Conservation (phyloP, 352 stramenopile genomes). For the Pilasporangium apinafurcum region DNA sequence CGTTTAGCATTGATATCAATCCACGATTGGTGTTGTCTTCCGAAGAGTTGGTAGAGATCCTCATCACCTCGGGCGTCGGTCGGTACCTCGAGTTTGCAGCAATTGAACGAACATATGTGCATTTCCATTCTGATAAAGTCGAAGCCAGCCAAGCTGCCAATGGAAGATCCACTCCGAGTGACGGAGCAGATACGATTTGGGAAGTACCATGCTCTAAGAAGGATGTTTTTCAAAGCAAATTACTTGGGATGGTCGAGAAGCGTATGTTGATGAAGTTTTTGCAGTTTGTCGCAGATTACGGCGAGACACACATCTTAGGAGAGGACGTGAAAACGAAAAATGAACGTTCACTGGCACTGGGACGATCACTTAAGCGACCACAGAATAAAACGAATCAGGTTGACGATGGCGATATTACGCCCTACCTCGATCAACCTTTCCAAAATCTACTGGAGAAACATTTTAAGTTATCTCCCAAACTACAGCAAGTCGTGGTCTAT, state of each 20-base stretch:
- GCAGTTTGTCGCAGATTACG: conserved; percentile 85
- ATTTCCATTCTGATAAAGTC: conserved; percentile 19
- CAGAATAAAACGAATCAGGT: conserved; percentile 81
- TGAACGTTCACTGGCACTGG: conserved; percentile 70
- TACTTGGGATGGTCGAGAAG: conserved; percentile 84
- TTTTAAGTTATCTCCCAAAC: conserved; percentile 70
- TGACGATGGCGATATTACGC: conserved; percentile 16
- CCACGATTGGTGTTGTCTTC: conserved; percentile 76
- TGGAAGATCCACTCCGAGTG: no score
- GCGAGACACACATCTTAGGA: conserved; percentile 58
- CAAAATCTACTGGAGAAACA: conserved; percentile 54
- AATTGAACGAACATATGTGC: conserved; percentile 79
- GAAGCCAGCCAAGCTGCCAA: background rate
- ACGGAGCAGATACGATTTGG: conserved; percentile 52
- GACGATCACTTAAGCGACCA: conserved; percentile 71
- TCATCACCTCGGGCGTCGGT: conserved; percentile 81
- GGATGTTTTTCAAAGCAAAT: conserved; percentile 84
- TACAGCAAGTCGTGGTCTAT: conserved; percentile 84
- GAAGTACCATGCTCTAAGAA: conserved; percentile 87
- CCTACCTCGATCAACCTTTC: conserved; percentile 57
- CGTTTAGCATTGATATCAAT: conserved; percentile 74
- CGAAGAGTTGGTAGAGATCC: conserved; percentile 70
- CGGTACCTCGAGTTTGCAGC: conserved; percentile 87
- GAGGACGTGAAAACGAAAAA: conserved; percentile 83
- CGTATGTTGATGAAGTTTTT: conserved; percentile 89